Conservation (phyloP, 1,284 basidiomycete genomes). For the Fomes fomentarius region DNA sequence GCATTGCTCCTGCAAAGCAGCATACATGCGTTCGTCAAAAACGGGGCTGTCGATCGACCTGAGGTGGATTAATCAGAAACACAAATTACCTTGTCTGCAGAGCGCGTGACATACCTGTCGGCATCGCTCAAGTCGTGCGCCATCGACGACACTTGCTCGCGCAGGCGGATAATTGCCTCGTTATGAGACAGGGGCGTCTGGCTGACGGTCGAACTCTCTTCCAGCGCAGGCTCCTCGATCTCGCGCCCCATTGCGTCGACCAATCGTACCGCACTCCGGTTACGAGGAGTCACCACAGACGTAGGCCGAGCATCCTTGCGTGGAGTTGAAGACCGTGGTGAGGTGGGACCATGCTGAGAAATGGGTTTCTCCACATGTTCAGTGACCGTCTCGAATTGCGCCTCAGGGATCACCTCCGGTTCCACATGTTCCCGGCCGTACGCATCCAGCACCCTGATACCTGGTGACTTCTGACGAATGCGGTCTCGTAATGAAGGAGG, state of each 20-base stretch:
- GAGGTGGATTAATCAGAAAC: constrained; percentile 19
- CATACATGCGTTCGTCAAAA: constrained; percentile 47
- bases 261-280: constrained; percentile 52
- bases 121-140: constrained; percentile 55
- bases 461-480: constrained; percentile 38
- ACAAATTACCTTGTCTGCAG: constrained; percentile 9
- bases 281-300: constrained; percentile 37
- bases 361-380: background rate
- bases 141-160: constrained; percentile 57
- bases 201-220: constrained; percentile 26
- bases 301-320: constrained; percentile 25
- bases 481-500: constrained; percentile 22
- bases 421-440: constrained; percentile 45
- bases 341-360: background rate
- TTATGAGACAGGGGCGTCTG: constrained; percentile 44
- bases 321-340: constrained; percentile 35
- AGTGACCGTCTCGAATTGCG: constrained; percentile 3
- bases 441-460: constrained; percentile 62
- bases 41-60: constrained; percentile 18
- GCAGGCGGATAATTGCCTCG: constrained; percentile 58
- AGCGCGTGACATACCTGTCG: constrained; percentile 47
- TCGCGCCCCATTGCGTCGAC: constrained; percentile 72
- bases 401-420: constrained; percentile 1
- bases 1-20: constrained; percentile 58
- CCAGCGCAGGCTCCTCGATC: constrained; percentile 41